Conservation (phyloP, 331 rosid genomes). For the Quercus phellos region DNA sequence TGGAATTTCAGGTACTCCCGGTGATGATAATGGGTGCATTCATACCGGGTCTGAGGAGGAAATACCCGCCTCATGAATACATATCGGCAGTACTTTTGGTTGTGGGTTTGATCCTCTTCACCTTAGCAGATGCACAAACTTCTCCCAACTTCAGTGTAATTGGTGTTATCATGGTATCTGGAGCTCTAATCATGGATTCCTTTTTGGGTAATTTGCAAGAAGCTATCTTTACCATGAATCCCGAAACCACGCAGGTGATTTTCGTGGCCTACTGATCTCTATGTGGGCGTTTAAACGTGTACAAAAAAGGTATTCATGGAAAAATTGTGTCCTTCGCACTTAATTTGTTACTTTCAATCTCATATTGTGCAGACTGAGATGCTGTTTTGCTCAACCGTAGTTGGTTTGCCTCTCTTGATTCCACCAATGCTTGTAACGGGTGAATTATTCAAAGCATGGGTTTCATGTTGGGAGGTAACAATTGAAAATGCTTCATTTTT, state of each 20-base stretch:
- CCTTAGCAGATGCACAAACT: conserved; percentile 90
- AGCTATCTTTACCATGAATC: conserved; percentile 93
- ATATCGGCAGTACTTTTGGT: conserved; percentile 81
- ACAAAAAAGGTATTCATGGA: conserved; percentile 11
- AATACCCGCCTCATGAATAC: conserved; percentile 84
- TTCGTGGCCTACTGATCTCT: conserved; percentile 4
- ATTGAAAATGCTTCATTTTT: conserved; percentile 6
- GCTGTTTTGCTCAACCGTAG: conserved; percentile 93
- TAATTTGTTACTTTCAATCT: background rate
- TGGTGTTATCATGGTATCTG: conserved; percentile 84
- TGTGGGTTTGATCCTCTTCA: conserved; percentile 90
- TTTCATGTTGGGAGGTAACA: conserved; percentile 78
- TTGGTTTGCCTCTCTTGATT: conserved; percentile 88
- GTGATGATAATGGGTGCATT: conserved; percentile 99
- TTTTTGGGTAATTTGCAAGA: conserved; percentile 94
- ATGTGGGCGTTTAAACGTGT: conserved; percentile 3
- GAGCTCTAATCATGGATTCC: conserved; percentile 91
- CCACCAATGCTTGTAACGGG: conserved; percentile 97
- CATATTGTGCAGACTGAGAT: conserved; percentile 71
- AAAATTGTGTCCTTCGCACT: conserved; percentile 8
- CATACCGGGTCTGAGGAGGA: conserved; percentile 85
- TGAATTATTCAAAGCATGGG: conserved; percentile 90
- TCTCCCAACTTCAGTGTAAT: conserved; percentile 88
- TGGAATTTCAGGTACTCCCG: conserved; percentile 70
- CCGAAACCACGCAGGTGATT: conserved; percentile 87